These are phyloP conservation scores for Salix arbutifolia DNA, from an alignment of 345 rosid genomes.

Conservation along the genomic window DNA sequence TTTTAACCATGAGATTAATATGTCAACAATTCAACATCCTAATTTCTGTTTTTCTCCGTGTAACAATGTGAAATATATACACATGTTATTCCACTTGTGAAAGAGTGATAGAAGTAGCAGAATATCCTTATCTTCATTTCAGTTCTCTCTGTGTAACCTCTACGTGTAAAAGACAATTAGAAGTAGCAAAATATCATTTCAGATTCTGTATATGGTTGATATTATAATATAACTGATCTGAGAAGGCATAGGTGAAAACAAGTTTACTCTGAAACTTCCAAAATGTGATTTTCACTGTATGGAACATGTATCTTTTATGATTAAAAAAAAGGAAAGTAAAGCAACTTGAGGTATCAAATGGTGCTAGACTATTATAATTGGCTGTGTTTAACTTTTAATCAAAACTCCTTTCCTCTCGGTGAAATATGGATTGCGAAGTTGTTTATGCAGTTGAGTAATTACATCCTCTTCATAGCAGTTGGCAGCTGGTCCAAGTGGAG, in stretches of 20 bases:
- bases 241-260: background rate
- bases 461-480: conserved; percentile 42
- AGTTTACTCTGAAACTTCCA: background rate
- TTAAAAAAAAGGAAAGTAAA: background rate
- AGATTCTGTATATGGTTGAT: background rate
- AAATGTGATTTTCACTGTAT: background rate
- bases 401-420: background rate
- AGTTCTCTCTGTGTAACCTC: background rate
- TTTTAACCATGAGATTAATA: background rate
- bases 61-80: background rate
- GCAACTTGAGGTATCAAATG: conserved; percentile 4
- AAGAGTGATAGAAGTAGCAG: background rate
- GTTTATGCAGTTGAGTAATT: conserved; percentile 9
- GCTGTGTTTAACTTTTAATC: background rate
- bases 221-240: background rate
- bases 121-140: background rate
- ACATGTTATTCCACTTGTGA: background rate
- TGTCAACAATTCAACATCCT: background rate
- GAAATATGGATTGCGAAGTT: background rate
- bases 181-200: background rate
- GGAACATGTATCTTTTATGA: background rate
- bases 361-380: background rate
- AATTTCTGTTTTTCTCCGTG: background rate
- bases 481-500: conserved; percentile 52
- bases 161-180: background rate